Evolutionary conservation across 306 rosid species (phyloP), one percentile per base, ranked within the genome.

Genomic region (Inga laurina): DNA sequence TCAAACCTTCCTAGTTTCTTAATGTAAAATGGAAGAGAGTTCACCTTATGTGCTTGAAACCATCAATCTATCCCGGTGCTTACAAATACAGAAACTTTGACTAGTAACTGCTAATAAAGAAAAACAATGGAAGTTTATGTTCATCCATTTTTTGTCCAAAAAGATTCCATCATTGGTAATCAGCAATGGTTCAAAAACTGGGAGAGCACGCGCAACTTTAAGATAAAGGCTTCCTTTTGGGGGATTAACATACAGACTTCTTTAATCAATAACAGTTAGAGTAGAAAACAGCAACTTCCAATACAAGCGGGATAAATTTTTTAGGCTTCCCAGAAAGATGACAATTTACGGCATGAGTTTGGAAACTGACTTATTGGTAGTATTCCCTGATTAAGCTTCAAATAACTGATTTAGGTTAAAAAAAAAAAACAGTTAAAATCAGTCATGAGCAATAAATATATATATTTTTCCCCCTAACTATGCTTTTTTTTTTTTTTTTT

Each of bases 11-110:
- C 45, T 8, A 51, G 4, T 46, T 51, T 54, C 54, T 71, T n/a
- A 75, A n/a, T 54, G 67, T 66, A 79, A 67, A 44, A 74, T 66
- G 51, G 54, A 27, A 12, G 4, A 48, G 27, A 27, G 27, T 69
- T 59, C 59, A 61, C 30, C 66, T 43, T 79, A 22, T 32, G 62
- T 14, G 30, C 62, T 68, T 61, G 43, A 67, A 66, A 84, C 57
- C 67, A 54, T 32, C 9, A 43, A 21, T 76, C 64, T 65, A 73
- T 5, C 24, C 37, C 46, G 24, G 32, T n/a, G 27, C 51, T 41
- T 27, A 34, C 48, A 7, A 18, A 19, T 35, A 70, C 27, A 41
- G 74, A 41, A 70, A 21, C 34, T 41, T 22, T 4, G 37, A 27
- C 46, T 35, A 37, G 27, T 37, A 18, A 35, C 45, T 39, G 14